phyloP scores from a whole-genome alignment of 2,329 filamentous ascomycete genomes.

The Scedosporium boydii region DNA sequence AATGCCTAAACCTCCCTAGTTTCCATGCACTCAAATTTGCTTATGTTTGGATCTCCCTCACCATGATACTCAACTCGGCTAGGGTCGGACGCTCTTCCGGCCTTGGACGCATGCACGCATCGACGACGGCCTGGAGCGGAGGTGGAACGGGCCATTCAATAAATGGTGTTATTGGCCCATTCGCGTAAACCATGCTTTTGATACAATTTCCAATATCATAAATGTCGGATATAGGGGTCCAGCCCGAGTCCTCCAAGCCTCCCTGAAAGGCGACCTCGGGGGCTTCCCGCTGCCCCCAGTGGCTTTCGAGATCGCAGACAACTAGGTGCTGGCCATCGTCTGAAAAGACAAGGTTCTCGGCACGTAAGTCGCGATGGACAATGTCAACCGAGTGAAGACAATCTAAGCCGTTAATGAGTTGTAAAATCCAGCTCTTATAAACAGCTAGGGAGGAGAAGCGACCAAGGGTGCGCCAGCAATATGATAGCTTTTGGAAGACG shows the following conservation, averaged over 20 bases:
- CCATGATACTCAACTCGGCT: background rate
- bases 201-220: slow-evolving; percentile 17
- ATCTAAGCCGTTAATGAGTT: slow-evolving; percentile 14
- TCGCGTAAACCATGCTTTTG: slow-evolving; percentile 18
- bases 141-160: slow-evolving; percentile 18
- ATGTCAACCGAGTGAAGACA: slow-evolving; percentile 17
- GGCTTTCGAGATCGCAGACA: slow-evolving; percentile 17
- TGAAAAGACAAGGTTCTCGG: slow-evolving; percentile 17
- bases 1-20: too few species aligned
- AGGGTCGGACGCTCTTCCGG: background rate
- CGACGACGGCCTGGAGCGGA: slow-evolving; percentile 9
- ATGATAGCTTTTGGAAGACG: background rate
- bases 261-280: slow-evolving; percentile 15
- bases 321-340: slow-evolving; percentile 12
- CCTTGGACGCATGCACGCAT: slow-evolving; percentile 8
- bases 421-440: slow-evolving; percentile 16
- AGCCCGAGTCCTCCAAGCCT: background rate
- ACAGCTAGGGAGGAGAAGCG: slow-evolving; percentile 6
- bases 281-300: slow-evolving; percentile 15
- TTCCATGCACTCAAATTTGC: too few species aligned
- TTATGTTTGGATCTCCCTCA: background rate
- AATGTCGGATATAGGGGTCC: slow-evolving; percentile 15
- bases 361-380: slow-evolving; percentile 16
- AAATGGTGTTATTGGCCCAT: slow-evolving; percentile 14
- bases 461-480: background rate